Evolutionary conservation across 176 grass and related monocot genomes (phyloP).

Genomic region (Areca catechu): DNA sequence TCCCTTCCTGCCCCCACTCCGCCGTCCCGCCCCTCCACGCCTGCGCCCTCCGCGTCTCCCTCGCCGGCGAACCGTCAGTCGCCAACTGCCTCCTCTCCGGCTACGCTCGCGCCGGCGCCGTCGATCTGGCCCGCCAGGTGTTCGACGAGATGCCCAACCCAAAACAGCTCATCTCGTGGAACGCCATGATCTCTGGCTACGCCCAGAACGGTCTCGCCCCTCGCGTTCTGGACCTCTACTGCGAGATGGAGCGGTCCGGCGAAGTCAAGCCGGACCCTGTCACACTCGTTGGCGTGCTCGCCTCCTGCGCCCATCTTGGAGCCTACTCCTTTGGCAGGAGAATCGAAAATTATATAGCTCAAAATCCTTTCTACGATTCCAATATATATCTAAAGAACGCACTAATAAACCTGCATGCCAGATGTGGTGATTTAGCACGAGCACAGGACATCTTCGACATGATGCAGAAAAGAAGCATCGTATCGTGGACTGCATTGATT

Average conservation of each 20-base stretch:
- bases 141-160: slow-evolving; percentile 34
- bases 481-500: slow-evolving; percentile 63
- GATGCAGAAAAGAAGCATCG: slow-evolving; percentile 43
- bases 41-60: slow-evolving; percentile 10
- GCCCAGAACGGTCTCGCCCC: slow-evolving; percentile 48
- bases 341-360: slow-evolving; percentile 24
- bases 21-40: slow-evolving; percentile 45
- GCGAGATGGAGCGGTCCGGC: slow-evolving; percentile 21
- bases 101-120: slow-evolving; percentile 30
- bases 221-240: slow-evolving; percentile 39
- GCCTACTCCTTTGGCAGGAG: slow-evolving; percentile 26
- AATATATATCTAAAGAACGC: slow-evolving; percentile 56
- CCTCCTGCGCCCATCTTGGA: slow-evolving; percentile 47
- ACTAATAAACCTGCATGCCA: slow-evolving; percentile 52
- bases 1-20: slow-evolving; percentile 22
- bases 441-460: slow-evolving; percentile 46
- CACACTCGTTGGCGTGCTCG: slow-evolving; percentile 48
- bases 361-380: slow-evolving; percentile 17
- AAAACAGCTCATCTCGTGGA: slow-evolving; percentile 55
- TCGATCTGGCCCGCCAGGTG: slow-evolving; percentile 25
- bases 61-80: slow-evolving; percentile 17
- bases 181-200: slow-evolving; percentile 48
- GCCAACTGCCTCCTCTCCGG: slow-evolving; percentile 44
- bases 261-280: slow-evolving; percentile 41
- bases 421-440: slow-evolving; percentile 27